Evolutionary conservation across 2,329 filamentous ascomycete genomes (phyloP), one percentile per base, ranked within the genome.

Genomic region (Arthrobotrys sphaeroides): DNA sequence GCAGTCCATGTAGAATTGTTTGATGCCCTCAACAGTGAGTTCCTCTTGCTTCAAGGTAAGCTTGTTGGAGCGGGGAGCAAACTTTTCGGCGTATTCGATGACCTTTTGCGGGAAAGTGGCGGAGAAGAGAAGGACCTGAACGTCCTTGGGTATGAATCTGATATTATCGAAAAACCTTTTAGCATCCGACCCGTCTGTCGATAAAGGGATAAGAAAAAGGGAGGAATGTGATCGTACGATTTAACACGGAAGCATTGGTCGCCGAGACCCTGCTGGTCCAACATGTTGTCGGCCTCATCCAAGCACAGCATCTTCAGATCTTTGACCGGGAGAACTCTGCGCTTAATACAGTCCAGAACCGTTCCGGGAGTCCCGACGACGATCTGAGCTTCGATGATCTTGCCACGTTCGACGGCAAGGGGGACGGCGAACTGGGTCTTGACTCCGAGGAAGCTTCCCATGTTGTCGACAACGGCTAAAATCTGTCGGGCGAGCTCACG

Each of bases 261-360:
- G 61, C 95, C 95, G 66, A 99, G 86, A 60, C 95, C 94, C 83
- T 97, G 93, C 83, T 94, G 91, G 81, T 98, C 95, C 74, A 99
- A 85, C 95, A 99, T 99, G 84, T 97, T 98, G 84, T 99, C 95
- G 69, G 95, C 95, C 84, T 99, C 95, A 81, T 99, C 95, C 62
- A 99, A 87, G 67, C 97, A 94, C 76, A 99, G 87, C 6, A 96
- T 88, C 82, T 89, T 92, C 79, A 99, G 85, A 70, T 89, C 84
- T 16, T 87, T 88, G 0, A 89, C 83, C 79, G 96, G 88, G 78
- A 99, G 87, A 80, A 91, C 87, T 78, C 89, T 87, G 80, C 90
- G 89, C 80, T 90, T 90, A 80, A 97, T 90, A 80, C 95, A 86
- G 81, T 98, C 95, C 85, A 91, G 90, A 55, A 95, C 92, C 0